Evolutionary conservation across 2,329 filamentous ascomycete species (phyloP).

Genomic region (Botrytis porri): DNA sequence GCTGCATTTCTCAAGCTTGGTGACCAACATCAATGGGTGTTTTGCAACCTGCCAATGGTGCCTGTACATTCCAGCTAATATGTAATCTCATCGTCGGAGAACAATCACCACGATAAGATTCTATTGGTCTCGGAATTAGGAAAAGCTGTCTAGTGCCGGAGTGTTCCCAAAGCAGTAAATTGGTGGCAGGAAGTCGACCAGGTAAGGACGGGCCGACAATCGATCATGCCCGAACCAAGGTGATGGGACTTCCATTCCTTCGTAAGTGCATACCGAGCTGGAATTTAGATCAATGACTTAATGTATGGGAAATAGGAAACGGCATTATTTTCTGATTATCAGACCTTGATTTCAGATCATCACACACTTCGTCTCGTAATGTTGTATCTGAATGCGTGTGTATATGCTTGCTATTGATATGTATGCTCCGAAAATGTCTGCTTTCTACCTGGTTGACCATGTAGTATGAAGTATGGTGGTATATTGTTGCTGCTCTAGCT

Average conservation of each 20-base stretch:
- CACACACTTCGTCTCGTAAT: not conserved
- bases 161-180: conserved; percentile 6
- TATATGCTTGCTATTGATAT: not conserved
- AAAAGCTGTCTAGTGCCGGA: not conserved
- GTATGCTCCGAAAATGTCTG: not conserved
- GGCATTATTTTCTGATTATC: not conserved
- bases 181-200: conserved; percentile 9
- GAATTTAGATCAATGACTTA: not conserved
- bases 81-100: not conserved
- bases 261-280: not conserved
- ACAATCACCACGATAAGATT: not conserved
- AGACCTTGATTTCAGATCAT: not conserved
- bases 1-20: not conserved
- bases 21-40: not conserved
- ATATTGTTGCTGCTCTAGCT: not conserved
- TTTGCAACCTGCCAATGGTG: not conserved
- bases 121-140: not conserved
- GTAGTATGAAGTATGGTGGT: not conserved
- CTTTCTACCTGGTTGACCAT: not conserved
- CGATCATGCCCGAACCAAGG: conserved; percentile 18
- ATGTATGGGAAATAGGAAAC: not conserved
- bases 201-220: conserved; percentile 13
- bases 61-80: not conserved
- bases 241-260: conserved; percentile 12
- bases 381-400: not conserved